Percentiles rank a stretch among this genome's conserved stretches.
phyloP scores from a whole-genome alignment of 768 basidiomycete species.

The Holtermanniella nyarrowii region DNA sequence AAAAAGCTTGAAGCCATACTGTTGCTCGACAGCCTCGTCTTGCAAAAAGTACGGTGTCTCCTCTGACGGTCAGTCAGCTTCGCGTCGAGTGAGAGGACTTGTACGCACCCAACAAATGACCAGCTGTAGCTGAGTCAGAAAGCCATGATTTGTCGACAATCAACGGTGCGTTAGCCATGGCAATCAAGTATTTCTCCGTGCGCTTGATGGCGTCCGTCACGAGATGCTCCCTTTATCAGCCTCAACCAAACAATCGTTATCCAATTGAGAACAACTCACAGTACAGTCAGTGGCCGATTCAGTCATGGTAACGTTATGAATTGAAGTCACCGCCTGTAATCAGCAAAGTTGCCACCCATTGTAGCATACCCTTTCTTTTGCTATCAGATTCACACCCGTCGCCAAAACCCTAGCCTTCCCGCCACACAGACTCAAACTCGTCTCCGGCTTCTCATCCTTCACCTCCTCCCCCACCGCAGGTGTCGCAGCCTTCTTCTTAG shows the following conservation, averaged over 20 bases:
- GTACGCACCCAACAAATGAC: conserved; percentile 55
- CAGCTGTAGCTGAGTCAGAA: conserved; percentile 49
- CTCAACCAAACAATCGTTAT: not conserved
- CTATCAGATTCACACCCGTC: not conserved
- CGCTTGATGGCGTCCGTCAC: conserved; percentile 59
- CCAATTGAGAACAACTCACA: not conserved
- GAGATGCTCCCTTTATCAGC: conserved; percentile 53
- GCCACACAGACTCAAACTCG: not conserved
- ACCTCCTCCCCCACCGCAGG: conserved; percentile 4
- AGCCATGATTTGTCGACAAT: conserved; percentile 65
- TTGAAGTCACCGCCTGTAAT: not conserved
- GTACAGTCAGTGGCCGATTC: conserved; percentile 60
- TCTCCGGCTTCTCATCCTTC: conserved; percentile 1
- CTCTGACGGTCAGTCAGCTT: conserved; percentile 44
- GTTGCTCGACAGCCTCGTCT: conserved; percentile 57
- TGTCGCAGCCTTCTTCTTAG: conserved; percentile 8
- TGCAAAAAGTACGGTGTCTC: conserved; percentile 53
- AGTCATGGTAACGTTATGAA: conserved; percentile 37
- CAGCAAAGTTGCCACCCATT: not conserved
- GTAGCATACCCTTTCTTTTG: not conserved
- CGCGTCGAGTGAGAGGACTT: not conserved
- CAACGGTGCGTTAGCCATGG: conserved; percentile 54
- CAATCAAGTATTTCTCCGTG: conserved; percentile 80
- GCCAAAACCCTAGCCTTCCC: not conserved
- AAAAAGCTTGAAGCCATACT: conserved; percentile 55